Conservation (phyloP, 1,139 yeast genomes). For the Sugiyamaella grinbergsii region DNA sequence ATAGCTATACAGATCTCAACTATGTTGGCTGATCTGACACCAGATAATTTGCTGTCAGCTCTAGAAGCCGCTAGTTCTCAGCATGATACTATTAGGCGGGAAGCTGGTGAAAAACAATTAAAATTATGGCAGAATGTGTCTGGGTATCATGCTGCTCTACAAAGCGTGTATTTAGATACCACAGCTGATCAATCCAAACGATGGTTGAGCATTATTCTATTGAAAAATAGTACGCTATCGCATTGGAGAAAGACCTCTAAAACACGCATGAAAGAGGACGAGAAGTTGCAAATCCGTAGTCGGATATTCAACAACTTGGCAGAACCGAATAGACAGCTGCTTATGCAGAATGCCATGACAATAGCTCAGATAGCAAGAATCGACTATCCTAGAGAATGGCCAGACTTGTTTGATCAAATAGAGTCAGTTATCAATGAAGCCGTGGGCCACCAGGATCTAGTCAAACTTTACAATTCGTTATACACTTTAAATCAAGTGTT, state of each 20-base stretch:
- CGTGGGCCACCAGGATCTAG: conserved; percentile 47
- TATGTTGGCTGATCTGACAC: conserved; percentile 8
- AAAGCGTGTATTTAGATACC: conserved; percentile 60
- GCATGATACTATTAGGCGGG: conserved; percentile 52
- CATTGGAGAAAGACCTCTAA: conserved; percentile 75
- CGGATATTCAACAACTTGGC: conserved; percentile 60
- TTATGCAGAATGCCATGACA: conserved; percentile 83
- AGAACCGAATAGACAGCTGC: conserved; percentile 72
- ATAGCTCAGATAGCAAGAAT: conserved; percentile 73
- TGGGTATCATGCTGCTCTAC: conserved; percentile 62
- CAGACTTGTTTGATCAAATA: conserved; percentile 67
- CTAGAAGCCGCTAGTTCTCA: conserved; percentile 57
- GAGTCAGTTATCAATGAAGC: conserved; percentile 52
- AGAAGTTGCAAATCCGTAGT: conserved; percentile 62
- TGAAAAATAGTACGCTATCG: conserved; percentile 83
- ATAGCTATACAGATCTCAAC: background rate
- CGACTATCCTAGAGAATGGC: conserved; percentile 91
- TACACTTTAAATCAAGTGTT: conserved; percentile 73
- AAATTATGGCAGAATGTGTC: conserved; percentile 64
- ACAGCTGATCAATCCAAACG: conserved; percentile 64
- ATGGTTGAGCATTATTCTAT: conserved; percentile 84
- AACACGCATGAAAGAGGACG: conserved; percentile 62
- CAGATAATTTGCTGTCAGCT: conserved; percentile 35
- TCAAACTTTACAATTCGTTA: conserved; percentile 62
- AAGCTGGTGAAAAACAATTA: conserved; percentile 67